Evolutionary conservation across 306 rosid species (phyloP).

Genomic region (Vachellia pachyceras): DNA sequence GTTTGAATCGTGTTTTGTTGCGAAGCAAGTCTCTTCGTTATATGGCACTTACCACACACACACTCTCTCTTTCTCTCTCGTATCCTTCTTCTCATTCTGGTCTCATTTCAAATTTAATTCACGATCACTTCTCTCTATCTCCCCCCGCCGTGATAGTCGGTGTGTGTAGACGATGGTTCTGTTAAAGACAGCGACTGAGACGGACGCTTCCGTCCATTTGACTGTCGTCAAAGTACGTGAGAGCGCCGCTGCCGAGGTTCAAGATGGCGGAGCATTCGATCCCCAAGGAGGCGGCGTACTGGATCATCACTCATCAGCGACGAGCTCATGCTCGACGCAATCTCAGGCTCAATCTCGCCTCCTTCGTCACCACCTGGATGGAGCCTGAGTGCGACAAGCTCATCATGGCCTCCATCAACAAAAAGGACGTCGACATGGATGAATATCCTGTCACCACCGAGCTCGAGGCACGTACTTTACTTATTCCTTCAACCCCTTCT

Average conservation of each 20-base stretch:
- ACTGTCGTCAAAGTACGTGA: slow-evolving; percentile 83
- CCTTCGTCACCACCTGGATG: slow-evolving; percentile 63
- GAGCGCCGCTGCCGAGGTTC: slow-evolving; percentile 72
- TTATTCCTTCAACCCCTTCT: no score
- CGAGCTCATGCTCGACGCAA: slow-evolving; percentile 56
- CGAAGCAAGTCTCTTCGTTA: not conserved
- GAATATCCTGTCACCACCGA: slow-evolving; percentile 97
- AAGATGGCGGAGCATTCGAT: slow-evolving; percentile 49
- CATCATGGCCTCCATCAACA: slow-evolving; percentile 74
- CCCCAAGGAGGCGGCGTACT: slow-evolving; percentile 61
- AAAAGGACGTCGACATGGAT: slow-evolving; percentile 93
- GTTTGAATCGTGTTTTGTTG: not conserved
- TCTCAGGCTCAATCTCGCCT: slow-evolving; percentile 57
- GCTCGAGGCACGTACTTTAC: slow-evolving; percentile 47
- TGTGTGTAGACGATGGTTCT: slow-evolving; percentile 57
- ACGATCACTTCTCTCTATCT: not conserved
- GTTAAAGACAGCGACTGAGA: slow-evolving; percentile 58
- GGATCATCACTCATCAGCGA: slow-evolving; percentile 55
- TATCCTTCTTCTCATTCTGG: not conserved
- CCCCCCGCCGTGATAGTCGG: not conserved
- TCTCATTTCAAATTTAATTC: not conserved
- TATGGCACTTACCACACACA: not conserved
- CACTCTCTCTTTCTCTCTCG: no score
- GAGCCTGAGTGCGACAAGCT: slow-evolving; percentile 84
- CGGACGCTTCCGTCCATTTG: slow-evolving; percentile 74